Evolutionary conservation across 179 eudicot genomes (phyloP).

Genomic region (Heliamphora pulchella): DNA sequence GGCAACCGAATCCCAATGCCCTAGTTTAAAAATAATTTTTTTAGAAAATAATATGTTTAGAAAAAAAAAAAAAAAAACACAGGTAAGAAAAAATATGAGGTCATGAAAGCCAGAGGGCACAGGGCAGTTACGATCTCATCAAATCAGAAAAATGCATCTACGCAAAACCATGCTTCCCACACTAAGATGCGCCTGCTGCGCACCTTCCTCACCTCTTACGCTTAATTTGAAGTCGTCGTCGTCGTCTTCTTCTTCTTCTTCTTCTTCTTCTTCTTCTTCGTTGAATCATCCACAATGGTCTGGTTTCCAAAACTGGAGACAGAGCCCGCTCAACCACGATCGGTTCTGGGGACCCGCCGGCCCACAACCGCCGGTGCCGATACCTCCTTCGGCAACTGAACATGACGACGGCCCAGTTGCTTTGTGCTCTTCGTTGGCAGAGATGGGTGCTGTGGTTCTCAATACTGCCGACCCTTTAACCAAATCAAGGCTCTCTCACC

Average conservation of each 20-base stretch:
- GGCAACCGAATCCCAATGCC: too few relatives aligned
- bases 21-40: too few relatives aligned
- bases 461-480: conserved; percentile 57
- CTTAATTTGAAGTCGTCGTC: conserved; percentile 19
- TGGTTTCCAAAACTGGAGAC: conserved; percentile 71
- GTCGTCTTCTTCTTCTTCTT: neutral
- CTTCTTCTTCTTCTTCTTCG: conserved; percentile 18
- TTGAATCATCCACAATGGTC: conserved; percentile 46
- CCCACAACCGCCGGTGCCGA: conserved; percentile 36
- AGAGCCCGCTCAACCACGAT: conserved; percentile 36
- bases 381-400: conserved; percentile 15
- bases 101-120: too few relatives aligned
- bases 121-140: too few relatives aligned
- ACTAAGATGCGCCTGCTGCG: conserved; percentile 6
- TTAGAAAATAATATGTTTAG: too few relatives aligned
- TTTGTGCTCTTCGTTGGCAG: conserved; percentile 47
- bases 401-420: conserved; percentile 12
- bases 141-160: neutral
- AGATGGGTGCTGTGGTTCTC: conserved; percentile 67
- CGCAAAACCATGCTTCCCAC: conserved; percentile 16
- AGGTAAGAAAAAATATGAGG: too few relatives aligned
- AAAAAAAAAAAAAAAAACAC: too few relatives aligned
- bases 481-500: conserved; percentile 68
- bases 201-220: neutral
- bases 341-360: conserved; percentile 69